These are phyloP conservation scores for Escallonia rubra DNA, from an alignment of 129 eudicot species.

Conservation along the genomic window DNA sequence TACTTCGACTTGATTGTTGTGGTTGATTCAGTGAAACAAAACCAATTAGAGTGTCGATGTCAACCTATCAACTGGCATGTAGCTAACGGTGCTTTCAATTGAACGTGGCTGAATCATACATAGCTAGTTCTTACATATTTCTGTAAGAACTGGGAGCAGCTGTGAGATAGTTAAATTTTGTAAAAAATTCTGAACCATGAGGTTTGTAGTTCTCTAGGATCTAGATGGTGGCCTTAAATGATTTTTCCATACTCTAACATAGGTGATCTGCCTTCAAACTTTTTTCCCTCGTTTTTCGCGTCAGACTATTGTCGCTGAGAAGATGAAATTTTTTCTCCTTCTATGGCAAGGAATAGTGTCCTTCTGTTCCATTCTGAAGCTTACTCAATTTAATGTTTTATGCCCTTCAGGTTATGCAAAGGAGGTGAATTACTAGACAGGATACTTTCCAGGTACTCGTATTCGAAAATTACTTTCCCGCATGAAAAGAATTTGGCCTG, in stretches of 20 bases:
- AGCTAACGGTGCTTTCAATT: no score
- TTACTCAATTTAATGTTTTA: neutral
- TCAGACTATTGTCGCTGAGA: neutral
- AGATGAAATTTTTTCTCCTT: neutral
- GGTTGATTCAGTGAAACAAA: neutral
- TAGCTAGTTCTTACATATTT: no score
- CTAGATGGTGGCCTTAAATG: no score
- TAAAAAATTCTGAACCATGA: no score
- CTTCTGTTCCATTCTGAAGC: neutral
- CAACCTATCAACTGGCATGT: neutral
- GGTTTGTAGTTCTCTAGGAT: no score
- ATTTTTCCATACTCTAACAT: no score
- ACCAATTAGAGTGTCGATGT: neutral
- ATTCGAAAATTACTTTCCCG: neutral
- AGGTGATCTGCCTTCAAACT: neutral
- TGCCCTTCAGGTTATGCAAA: slow-evolving; percentile 28
- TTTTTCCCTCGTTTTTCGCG: neutral
- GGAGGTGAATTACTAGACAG: no score
- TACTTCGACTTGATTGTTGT: neutral
- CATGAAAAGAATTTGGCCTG: neutral
- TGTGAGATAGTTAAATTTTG: no score
- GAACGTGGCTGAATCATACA: no score
- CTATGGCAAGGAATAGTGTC: neutral
- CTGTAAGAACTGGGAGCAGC: no score
- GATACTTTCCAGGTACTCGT: slow-evolving; percentile 43